phyloP scores from a whole-genome alignment of 768 basidiomycete genomes.

The Tylopilus subfusipes region DNA sequence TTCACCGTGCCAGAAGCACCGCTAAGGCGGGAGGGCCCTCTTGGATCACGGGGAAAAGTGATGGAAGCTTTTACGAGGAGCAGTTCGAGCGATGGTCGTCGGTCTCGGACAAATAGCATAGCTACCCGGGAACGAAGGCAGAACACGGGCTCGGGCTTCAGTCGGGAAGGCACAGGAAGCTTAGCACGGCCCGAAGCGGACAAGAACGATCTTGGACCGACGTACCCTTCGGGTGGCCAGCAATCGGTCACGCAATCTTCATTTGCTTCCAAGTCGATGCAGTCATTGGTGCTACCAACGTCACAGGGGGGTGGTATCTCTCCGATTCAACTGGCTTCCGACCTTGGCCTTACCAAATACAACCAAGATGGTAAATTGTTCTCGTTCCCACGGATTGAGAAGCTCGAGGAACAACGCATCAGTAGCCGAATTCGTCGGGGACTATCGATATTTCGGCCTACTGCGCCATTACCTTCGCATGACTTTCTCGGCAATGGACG shows the following conservation, averaged over 20 bases:
- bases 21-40: slow-evolving; percentile 56
- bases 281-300: slow-evolving; percentile 56
- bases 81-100: slow-evolving; percentile 63
- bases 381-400: slow-evolving; percentile 85
- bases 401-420: slow-evolving; percentile 66
- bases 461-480: slow-evolving; percentile 43
- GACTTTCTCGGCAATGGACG: slow-evolving; percentile 45
- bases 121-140: slow-evolving; percentile 61
- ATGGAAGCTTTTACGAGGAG: slow-evolving; percentile 61
- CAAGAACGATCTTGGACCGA: slow-evolving; percentile 38
- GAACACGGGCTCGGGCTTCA: slow-evolving; percentile 68
- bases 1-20: slow-evolving; percentile 41
- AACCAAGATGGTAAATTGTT: slow-evolving; percentile 69
- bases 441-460: slow-evolving; percentile 42
- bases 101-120: slow-evolving; percentile 77
- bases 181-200: slow-evolving; percentile 55
- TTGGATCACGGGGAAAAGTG: slow-evolving; percentile 65
- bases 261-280: slow-evolving; percentile 59
- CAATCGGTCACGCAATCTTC: slow-evolving; percentile 59
- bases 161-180: slow-evolving; percentile 74
- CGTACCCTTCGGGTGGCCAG: slow-evolving; percentile 44
- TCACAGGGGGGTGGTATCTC: slow-evolving; percentile 59
- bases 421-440: slow-evolving; percentile 52
- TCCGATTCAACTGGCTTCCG: slow-evolving; percentile 70
- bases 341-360: slow-evolving; percentile 69